Conservation (phyloP, 768 basidiomycete species). For the Lanmaoa rubissima region DNA sequence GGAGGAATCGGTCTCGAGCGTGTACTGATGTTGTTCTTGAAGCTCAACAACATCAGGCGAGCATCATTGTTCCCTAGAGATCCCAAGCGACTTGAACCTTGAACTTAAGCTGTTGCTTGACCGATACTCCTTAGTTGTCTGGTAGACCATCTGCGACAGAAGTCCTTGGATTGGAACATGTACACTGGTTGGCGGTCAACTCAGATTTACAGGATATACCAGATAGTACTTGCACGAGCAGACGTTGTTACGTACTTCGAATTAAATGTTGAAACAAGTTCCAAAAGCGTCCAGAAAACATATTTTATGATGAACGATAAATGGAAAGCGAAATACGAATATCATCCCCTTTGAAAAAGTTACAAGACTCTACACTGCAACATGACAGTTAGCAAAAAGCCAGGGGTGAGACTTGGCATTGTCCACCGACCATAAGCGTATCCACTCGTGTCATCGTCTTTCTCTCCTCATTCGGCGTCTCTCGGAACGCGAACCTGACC, state of each 20-base stretch:
- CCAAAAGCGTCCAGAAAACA: slow-evolving; percentile 23
- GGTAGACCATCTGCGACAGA: not conserved
- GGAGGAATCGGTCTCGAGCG: no score
- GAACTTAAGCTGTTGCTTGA: slow-evolving; percentile 16
- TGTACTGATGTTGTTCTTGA: slow-evolving; percentile 96
- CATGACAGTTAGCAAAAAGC: slow-evolving; percentile 2
- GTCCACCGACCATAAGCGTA: slow-evolving; percentile 12
- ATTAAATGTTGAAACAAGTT: slow-evolving; percentile 24
- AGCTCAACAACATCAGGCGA: slow-evolving; percentile 91
- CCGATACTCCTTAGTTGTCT: not conserved
- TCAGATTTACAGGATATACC: slow-evolving; percentile 22
- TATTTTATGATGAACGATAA: slow-evolving; percentile 18
- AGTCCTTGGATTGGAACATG: not conserved
- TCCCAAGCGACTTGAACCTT: slow-evolving; percentile 92
- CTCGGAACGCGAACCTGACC: slow-evolving; percentile 46
- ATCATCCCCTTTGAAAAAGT: slow-evolving; percentile 13
- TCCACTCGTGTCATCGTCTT: slow-evolving; percentile 26
- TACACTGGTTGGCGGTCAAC: slow-evolving; percentile 4
- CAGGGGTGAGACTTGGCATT: slow-evolving; percentile 3
- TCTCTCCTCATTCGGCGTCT: slow-evolving; percentile 60
- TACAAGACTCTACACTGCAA: slow-evolving; percentile 24
- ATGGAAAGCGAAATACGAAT: slow-evolving; percentile 26
- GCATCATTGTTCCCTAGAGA: slow-evolving; percentile 96
- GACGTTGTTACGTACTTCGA: slow-evolving; percentile 21
- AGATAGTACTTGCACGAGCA: slow-evolving; percentile 14